Evolutionary conservation across 345 rosid species (phyloP).

Genomic region (Brassica juncea): DNA sequence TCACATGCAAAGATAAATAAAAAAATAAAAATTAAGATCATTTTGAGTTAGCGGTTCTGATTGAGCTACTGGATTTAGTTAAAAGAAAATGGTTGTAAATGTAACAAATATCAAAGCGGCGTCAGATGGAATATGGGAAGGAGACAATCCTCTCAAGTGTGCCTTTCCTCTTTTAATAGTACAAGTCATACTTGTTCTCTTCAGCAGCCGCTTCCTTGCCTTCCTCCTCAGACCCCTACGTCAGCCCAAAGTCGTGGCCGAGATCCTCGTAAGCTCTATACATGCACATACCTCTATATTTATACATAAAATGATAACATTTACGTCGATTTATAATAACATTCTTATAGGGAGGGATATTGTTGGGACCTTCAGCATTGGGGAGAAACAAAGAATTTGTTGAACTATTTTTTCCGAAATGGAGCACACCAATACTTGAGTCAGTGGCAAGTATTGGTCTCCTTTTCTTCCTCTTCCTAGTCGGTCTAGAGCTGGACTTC

Average conservation of each 20-base stretch:
- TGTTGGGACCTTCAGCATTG: conserved; percentile 1
- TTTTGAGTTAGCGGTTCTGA: neutral
- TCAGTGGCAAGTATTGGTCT: neutral
- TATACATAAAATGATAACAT: neutral
- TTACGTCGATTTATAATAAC: neutral
- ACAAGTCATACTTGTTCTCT: neutral
- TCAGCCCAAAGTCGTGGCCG: conserved; percentile 3
- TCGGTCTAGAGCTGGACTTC: neutral
- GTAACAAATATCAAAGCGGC: conserved; percentile 7
- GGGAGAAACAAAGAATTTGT: neutral
- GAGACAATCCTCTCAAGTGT: neutral
- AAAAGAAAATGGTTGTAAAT: conserved; percentile 5
- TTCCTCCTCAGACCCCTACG: neutral
- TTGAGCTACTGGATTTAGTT: neutral
- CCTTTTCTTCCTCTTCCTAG: conserved; percentile 2
- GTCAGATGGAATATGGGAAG: conserved; percentile 1
- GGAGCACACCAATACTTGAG: neutral
- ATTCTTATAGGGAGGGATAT: neutral
- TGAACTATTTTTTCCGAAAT: neutral
- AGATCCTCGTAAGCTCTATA: conserved; percentile 4
- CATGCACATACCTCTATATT: neutral
- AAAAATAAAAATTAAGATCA: neutral
- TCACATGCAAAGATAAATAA: neutral
- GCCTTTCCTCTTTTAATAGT: neutral
- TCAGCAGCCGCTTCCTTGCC: neutral